Base-by-base conservation (phyloP, 1,139 yeast genomes). In the Candida glucosophila region DNA sequence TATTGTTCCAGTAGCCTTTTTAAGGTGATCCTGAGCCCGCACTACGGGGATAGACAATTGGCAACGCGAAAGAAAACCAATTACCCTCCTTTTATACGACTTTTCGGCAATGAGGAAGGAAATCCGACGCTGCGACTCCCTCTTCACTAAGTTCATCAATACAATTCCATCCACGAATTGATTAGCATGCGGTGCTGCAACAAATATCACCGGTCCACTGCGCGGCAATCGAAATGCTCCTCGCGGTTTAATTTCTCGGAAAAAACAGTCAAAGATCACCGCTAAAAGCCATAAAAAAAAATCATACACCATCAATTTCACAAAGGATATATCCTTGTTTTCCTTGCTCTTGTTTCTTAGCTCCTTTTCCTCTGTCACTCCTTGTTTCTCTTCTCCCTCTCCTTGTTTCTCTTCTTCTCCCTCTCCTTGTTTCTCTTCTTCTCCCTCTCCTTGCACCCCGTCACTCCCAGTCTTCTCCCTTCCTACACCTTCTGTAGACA, bases 21-120 rank as follows among this genome's bases (percentile, higher is more conserved):
- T 55, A 33, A 79, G 49, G 28, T 73, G 51, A 45, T 79, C 90
- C 47, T 78, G 88, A 2, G 83, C 77, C 40, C 88, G 54, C 30
- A 77, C 79, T 11, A 79, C 88, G 0, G 86, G 85, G 21, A 78
- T 77, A 2, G 82, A 73, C 24, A 75, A 67, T 2, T 77, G 66
- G 37, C 74, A 51, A 29, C 59, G 54, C 6, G 85, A 74, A 31
- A 73, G 55, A 3, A 65, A 45, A 2, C 85, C 83, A 30, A 79
- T 64, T 25, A 73, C 52, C 24, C 45, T 48, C 14, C 63, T 53
- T 30, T 69, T 57, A 40, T 71, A 71, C 3, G 83, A 73, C 12
- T 67, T 63, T 14, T 77, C 81, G 3, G 90, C 90, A 29, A 77
- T 75, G 31, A 75, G 58, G 33, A 73, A 66, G 12, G 75, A 52